Base-by-base conservation (phyloP, 805 yeast genomes). In the Metschnikowia shivogae region DNA sequence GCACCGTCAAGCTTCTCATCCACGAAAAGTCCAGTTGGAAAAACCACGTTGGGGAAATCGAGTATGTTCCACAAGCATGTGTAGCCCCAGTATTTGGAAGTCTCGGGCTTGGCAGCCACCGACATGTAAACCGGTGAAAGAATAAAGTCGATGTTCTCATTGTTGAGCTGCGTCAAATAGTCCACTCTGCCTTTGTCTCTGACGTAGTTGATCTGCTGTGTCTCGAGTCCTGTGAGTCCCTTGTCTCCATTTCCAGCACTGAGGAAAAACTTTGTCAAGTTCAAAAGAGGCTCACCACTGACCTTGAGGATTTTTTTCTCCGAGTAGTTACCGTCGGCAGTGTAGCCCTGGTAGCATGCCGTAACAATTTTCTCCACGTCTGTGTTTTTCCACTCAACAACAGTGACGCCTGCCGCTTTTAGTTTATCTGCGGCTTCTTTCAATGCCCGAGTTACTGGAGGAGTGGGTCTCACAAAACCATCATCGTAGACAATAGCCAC, bases 41-140 rank as follows among this genome's bases (percentile, higher is more conserved):
- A 55, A 10, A 53, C 45, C 22, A 53, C 57, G 37, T 53, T 53
- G 39, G 57, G 57, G 32, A 53, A 53, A 36, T 53, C 57, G 22
- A 53, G 48, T 31, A 53, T 51, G 44, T 53, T 53, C 57, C 57
- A 53, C 30, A 53, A 44, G 36, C 45, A 47, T 24, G 57, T 51
- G 47, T 53, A 53, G 14, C 57, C 57, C 57, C 57, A 53, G 50
- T 53, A 53, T n/a, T 39, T 37, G 24, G 45, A 43, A 14, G 50
- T 40, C 28, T 53, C 57, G 7, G 57, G 55, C 34, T 53, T 53
- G 3, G 52, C 28, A 2, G 57, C 57, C n/a, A 49, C 55, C 4
- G 52, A 46, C 4, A 53, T 53, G 35, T 51, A 53, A 2, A 54
- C 52, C n/a, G 57, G 57, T 5, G 55, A 49, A 11, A 53, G 45